These are phyloP conservation scores for Candida gigantensis DNA, from an alignment of 1,139 yeast species.

Conservation along the genomic window DNA sequence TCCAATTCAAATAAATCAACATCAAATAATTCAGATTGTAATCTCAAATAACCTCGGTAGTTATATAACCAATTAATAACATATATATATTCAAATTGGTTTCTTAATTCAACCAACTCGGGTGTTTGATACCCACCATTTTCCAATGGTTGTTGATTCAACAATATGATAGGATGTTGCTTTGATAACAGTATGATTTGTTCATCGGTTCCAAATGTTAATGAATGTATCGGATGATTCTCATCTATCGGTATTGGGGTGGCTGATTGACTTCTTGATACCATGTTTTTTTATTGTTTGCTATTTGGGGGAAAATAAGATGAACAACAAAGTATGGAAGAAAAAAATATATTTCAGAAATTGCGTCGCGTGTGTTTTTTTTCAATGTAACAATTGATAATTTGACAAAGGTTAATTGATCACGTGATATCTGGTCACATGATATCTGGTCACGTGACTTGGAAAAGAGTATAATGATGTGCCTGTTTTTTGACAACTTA, in stretches of 20 bases:
- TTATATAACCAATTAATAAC: conserved; percentile 54
- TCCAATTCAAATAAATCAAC: conserved; percentile 58
- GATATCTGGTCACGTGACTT: no score
- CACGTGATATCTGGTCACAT: no score
- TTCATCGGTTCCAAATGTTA: conserved; percentile 29
- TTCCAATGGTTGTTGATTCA: conserved; percentile 20
- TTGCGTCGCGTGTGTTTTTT: no score
- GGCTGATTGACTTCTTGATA: conserved; percentile 8
- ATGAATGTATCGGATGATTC: conserved; percentile 23
- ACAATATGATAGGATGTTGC: conserved; percentile 29
- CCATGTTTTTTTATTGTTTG: no score
- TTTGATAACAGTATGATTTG: conserved; percentile 28
- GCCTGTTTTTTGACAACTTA: no score
- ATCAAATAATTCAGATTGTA: conserved; percentile 51
- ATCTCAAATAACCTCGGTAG: conserved; percentile 43
- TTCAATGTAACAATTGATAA: no score
- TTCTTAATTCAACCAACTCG: conserved; percentile 21
- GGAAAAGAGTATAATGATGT: no score
- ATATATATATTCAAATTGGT: conserved; percentile 39
- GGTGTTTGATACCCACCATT: conserved; percentile 10
- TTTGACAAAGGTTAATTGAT: no score
- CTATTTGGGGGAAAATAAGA: no score
- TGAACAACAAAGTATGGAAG: no score
- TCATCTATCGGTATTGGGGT: conserved; percentile 11
- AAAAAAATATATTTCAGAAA: no score